Evolutionary conservation across 805 yeast species (phyloP), one percentile per base, ranked within the genome.

Genomic region (Sugiyamaella smithiae): DNA sequence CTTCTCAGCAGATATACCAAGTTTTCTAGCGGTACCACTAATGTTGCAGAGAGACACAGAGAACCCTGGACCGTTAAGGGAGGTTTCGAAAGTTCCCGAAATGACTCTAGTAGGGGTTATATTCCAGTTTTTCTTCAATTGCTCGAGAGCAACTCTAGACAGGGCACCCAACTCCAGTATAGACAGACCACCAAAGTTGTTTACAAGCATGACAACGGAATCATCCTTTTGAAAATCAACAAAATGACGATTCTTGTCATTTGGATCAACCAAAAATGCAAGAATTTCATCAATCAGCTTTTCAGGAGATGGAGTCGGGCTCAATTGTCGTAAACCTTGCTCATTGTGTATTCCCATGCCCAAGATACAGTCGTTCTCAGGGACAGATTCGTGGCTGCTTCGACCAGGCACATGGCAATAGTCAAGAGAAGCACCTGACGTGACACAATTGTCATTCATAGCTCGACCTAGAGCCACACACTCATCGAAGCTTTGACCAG

Each of bases 301-400:
- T n/a, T 80, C 82, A 44, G 88, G 78, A 0, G 78, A 63, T 22
- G 97, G 97, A 57, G 90, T 79, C n/a, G 85, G 84, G 26, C 72
- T 68, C 35, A 78, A 61, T 53, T 78, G 76, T 60, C 76, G 73
- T 50, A 82, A 82, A 53, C 97, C 97, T 0, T 96, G 91, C 65
- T 90, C 97, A 61, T 90, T 90, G 67, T 90, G 97, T 51, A 90
- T 90, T 40, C 98, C 98, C 82, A 90, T 84, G 25, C 98, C 98
- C 50, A 90, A 74, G 65, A 91, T 97, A 63, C 85, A 84, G 2
- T 67, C 75, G 22, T 69, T 75, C 52, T 88, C 74, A 46, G 47
- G 32, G 8, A 44, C 35, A 3, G 67, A 63, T 28, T 72, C 70
- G 59, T 77, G 83, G 47, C 73, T 74, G 47, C 73, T 76, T 59